phyloP scores from a whole-genome alignment of 2,329 filamentous ascomycete genomes.

The Metarhizium robertsii region DNA sequence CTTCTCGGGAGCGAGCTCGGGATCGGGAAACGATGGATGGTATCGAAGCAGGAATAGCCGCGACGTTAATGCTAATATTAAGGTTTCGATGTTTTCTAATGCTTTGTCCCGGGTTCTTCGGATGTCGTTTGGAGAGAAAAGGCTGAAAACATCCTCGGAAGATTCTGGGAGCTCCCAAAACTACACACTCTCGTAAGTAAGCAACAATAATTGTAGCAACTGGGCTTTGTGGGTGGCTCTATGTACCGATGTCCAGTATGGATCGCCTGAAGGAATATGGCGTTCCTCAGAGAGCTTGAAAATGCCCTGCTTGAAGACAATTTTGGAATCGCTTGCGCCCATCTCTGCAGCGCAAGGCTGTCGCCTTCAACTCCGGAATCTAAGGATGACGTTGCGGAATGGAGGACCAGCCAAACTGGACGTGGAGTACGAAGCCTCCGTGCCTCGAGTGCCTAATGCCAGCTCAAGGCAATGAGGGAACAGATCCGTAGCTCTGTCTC shows the following conservation, averaged over 20 bases:
- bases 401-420: background rate
- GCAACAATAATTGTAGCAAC: background rate
- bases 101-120: conserved; percentile 79
- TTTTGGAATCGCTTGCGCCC: conserved; percentile 97
- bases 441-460: background rate
- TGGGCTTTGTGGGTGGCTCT: conserved; percentile 11
- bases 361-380: conserved; percentile 8
- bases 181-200: conserved; percentile 32
- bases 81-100: conserved; percentile 80
- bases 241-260: conserved; percentile 84
- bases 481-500: too few relatives aligned
- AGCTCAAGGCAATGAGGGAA: background rate
- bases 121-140: conserved; percentile 84
- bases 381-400: conserved; percentile 6
- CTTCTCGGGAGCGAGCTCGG: conserved; percentile 71
- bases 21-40: conserved; percentile 83
- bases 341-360: conserved; percentile 40
- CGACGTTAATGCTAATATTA: conserved; percentile 75
- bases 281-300: conserved; percentile 91
- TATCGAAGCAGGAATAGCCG: conserved; percentile 75
- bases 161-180: conserved; percentile 98
- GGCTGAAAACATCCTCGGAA: conserved; percentile 90
- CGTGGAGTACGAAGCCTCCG: background rate
- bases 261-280: conserved; percentile 76
- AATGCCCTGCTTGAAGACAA: conserved; percentile 97